Evolutionary conservation across 495 filamentous ascomycete genomes (phyloP).

Genomic region (Tricharina praecox): DNA sequence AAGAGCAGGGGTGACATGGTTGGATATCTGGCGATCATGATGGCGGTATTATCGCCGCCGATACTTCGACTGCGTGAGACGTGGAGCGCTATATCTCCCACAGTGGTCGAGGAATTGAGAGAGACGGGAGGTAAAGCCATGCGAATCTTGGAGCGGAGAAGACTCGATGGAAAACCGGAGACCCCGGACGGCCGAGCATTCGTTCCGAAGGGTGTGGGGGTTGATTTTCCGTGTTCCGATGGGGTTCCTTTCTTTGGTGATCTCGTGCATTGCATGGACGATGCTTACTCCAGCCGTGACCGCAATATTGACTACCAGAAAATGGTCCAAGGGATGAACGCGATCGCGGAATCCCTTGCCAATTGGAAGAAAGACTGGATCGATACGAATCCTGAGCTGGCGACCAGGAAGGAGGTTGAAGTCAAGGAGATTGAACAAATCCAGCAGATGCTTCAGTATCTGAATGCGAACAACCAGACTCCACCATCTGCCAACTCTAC

Average conservation of each 20-base stretch:
- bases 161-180: conserved; percentile 19
- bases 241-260: conserved; percentile 28
- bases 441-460: conserved; percentile 20
- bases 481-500: conserved; percentile 23
- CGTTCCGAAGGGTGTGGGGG: conserved; percentile 19
- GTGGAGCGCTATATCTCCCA: conserved; percentile 22
- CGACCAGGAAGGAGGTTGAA: not conserved
- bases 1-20: conserved; percentile 26
- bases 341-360: conserved; percentile 15
- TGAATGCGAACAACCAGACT: conserved; percentile 23
- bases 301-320: conserved; percentile 23
- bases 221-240: conserved; percentile 15
- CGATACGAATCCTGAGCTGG: conserved; percentile 1
- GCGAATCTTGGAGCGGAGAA: conserved; percentile 23
- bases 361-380: conserved; percentile 22
- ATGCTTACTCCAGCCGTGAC: conserved; percentile 24
- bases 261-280: conserved; percentile 27
- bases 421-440: conserved; percentile 19
- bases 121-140: conserved; percentile 22
- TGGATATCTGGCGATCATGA: conserved; percentile 26
- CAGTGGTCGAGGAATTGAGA: conserved; percentile 15
- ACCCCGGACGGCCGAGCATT: conserved; percentile 21
- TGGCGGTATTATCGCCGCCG: conserved; percentile 27
- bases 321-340: conserved; percentile 18
- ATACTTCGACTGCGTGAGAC: conserved; percentile 27